These are phyloP conservation scores for Aspergillus ibericus DNA, from an alignment of 2,329 filamentous ascomycete genomes.

Conservation along the genomic window DNA sequence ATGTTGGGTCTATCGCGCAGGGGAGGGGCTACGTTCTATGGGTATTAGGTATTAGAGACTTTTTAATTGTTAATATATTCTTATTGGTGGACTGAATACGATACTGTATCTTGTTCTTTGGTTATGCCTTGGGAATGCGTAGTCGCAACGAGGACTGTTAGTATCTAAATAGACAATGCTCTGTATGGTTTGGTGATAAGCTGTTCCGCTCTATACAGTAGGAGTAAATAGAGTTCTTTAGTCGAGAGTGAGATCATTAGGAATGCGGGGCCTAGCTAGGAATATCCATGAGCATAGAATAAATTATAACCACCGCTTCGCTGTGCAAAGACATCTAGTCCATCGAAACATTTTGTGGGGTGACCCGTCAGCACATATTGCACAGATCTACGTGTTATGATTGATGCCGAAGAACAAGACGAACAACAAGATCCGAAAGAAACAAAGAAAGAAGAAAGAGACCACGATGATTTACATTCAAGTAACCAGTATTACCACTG, in stretches of 20 bases:
- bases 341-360: neutral
- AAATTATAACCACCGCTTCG: neutral
- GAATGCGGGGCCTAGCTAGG: neutral
- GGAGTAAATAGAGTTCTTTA: neutral
- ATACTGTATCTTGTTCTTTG: too few species aligned
- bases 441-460: conserved; percentile 9
- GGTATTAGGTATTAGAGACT: neutral
- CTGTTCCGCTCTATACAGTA: neutral
- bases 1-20: neutral
- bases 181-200: neutral
- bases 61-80: conserved; percentile 3
- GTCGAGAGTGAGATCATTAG: neutral
- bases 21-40: neutral
- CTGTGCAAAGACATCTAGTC: neutral
- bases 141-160: too few species aligned
- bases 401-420: conserved; percentile 11
- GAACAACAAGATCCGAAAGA: conserved; percentile 7
- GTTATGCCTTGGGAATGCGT: neutral
- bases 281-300: neutral
- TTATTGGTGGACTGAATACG: neutral
- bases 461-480: conserved; percentile 21
- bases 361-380: conserved; percentile 11
- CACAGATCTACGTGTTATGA: conserved; percentile 23
- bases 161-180: too few species aligned
- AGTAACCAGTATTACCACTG: conserved; percentile 10